Evolutionary conservation across 2,329 filamentous ascomycete species (phyloP).

Genomic region (Verticillium albo-atrum): DNA sequence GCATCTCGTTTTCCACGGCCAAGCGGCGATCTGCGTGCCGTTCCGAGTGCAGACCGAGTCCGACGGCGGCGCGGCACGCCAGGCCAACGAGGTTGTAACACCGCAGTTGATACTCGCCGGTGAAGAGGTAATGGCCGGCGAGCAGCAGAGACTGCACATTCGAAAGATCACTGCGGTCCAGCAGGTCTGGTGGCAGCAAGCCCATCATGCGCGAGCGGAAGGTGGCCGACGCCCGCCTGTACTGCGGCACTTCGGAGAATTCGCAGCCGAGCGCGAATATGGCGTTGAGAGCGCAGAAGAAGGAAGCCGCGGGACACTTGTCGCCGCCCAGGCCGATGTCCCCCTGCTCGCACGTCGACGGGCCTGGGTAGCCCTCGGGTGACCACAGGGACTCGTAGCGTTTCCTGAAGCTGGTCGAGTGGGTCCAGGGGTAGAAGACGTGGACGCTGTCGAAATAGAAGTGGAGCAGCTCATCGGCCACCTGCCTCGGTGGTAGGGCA

Average conservation of each 20-base stretch:
- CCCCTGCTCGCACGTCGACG: background rate
- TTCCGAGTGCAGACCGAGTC: conserved; percentile 32
- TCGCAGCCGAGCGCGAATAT: conserved; percentile 4
- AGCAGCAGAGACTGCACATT: conserved; percentile 35
- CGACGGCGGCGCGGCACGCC: conserved; percentile 33
- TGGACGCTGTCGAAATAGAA: background rate
- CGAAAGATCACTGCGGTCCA: conserved; percentile 28
- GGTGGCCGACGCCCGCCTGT: conserved; percentile 13
- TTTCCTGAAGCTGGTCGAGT: background rate
- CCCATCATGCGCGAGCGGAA: conserved; percentile 29
- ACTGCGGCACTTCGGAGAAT: conserved; percentile 5
- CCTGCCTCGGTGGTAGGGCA: background rate
- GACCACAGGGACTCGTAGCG: background rate
- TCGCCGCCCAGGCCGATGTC: background rate
- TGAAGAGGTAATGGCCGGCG: conserved; percentile 31
- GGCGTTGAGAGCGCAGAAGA: conserved; percentile 1
- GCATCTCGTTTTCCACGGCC: conserved; percentile 27
- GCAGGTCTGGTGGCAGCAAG: conserved; percentile 23
- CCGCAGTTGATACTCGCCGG: conserved; percentile 31
- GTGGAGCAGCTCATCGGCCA: background rate
- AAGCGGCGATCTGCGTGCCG: conserved; percentile 9
- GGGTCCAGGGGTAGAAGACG: background rate
- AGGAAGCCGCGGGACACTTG: background rate
- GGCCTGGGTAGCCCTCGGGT: background rate
- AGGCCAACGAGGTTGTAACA: conserved; percentile 39